Base-by-base conservation (phyloP, 2,329 filamentous ascomycete species). In the Colletotrichum sp. region DNA sequence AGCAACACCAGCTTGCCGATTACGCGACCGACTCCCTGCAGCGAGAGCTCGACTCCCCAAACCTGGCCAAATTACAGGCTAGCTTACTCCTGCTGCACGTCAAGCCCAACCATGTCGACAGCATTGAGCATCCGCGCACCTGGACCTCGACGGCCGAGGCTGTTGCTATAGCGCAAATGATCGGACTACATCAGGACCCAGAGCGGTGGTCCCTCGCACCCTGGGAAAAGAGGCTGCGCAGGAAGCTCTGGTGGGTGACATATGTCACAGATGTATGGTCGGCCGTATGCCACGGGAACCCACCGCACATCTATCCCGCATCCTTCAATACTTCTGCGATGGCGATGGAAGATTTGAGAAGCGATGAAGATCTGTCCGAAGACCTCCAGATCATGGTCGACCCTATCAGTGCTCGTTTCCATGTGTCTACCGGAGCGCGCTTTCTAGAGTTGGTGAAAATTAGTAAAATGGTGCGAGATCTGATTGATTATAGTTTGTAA, bases 21-120 rank as follows among this genome's bases (percentile, higher is more conserved):
- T 82, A 85, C 61, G 86, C 87, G 2, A 85, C 88, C 65, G 81
- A 82, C 28, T 85, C 86, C 0, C 78, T 89, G 4, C 82, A 87
- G 26, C 82, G 87, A 4, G 87, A 89, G 74, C 81, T 89, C 0
- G 86, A 89, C 55, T 86, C 87, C 1, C 87, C 87, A 0, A 87
- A 88, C 34, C 80, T 89, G 6, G 86, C 83, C 68, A 86, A 84
- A 10, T 76, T 88, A n/a, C 87, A 89, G 80, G 86, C 87, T n/a
- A 85, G 85, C 73, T 75, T 89, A 15, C 77, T 89, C 16, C 81
- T 88, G 9, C 79, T 88, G 7, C 87, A 89, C 72, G 84, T 88
- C 77, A 83, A 84, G 16, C 85, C 87, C 0, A 86, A 87, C 2
- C 83, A 83, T 15, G 87, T 86, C 21, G 87, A 85, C 34, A 88